Conservation (phyloP, 208 protist species). For the Naegleria gruberi region DNA sequence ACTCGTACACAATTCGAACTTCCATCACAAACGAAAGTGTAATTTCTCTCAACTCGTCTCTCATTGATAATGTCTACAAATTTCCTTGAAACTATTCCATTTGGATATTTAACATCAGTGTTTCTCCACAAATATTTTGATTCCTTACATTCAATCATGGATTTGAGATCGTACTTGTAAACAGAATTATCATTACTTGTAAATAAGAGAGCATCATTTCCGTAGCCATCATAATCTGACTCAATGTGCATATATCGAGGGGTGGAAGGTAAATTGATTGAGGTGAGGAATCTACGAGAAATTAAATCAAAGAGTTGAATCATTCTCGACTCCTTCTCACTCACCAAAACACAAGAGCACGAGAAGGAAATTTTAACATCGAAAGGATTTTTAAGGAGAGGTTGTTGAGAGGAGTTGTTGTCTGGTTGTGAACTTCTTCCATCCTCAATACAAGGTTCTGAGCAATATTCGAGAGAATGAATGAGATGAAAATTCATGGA, state of each 20-base stretch:
- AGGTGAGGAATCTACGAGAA: not conserved
- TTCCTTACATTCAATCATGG: not conserved
- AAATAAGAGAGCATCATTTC: not conserved
- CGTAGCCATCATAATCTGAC: not conserved
- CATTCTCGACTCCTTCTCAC: not conserved
- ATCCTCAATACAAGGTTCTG: no score
- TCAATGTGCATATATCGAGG: not conserved
- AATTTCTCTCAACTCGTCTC: no score
- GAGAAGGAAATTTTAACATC: not conserved
- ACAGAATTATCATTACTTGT: not conserved
- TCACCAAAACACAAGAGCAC: not conserved
- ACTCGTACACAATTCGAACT: not conserved
- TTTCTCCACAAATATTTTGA: not conserved
- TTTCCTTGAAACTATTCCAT: no score
- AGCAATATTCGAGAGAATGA: no score
- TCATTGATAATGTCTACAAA: no score
- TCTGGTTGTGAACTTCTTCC: no score
- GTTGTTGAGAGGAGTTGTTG: no score
- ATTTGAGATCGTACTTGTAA: not conserved
- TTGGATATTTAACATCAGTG: no score
- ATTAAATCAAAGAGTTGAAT: not conserved
- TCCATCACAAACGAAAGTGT: not conserved
- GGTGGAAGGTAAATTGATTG: not conserved
- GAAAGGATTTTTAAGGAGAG: no score
- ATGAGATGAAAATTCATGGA: no score